These are phyloP conservation scores for Aspergillus pseudonomiae DNA, from an alignment of 2,329 filamentous ascomycete genomes.

Conservation along the genomic window DNA sequence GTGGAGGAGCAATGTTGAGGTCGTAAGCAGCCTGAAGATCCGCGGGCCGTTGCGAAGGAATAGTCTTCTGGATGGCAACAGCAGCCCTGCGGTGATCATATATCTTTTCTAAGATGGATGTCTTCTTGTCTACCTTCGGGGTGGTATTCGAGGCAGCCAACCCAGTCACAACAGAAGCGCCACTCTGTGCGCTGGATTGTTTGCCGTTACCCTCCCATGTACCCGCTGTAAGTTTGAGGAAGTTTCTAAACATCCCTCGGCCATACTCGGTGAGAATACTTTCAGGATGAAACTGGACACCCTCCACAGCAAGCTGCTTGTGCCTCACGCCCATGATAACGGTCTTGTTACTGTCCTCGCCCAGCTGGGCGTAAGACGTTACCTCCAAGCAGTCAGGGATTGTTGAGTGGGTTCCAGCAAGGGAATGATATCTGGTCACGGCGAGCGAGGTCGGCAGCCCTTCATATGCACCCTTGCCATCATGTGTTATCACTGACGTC, in stretches of 20 bases:
- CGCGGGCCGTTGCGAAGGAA: slow-evolving; percentile 79
- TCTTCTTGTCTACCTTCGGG: slow-evolving; percentile 59
- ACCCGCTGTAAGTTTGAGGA: slow-evolving; percentile 81
- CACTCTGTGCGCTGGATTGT: slow-evolving; percentile 27
- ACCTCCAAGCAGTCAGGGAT: slow-evolving; percentile 85
- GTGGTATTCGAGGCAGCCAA: slow-evolving; percentile 22
- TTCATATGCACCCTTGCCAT: slow-evolving; percentile 87
- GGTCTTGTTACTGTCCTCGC: slow-evolving; percentile 72
- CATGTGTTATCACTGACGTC: slow-evolving; percentile 87
- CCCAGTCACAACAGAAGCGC: slow-evolving; percentile 16
- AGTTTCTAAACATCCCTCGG: slow-evolving; percentile 88
- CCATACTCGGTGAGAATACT: slow-evolving; percentile 93
- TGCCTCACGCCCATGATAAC: slow-evolving; percentile 97
- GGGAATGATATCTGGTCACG: slow-evolving; percentile 93
- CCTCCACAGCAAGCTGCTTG: slow-evolving; percentile 87
- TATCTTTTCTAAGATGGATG: slow-evolving; percentile 88
- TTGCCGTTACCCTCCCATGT: slow-evolving; percentile 83
- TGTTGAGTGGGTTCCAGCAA: slow-evolving; percentile 87
- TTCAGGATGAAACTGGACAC: slow-evolving; percentile 96
- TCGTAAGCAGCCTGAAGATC: slow-evolving; percentile 88
- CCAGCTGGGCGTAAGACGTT: slow-evolving; percentile 80
- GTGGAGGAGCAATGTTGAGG: slow-evolving; percentile 80
- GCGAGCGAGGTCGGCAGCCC: slow-evolving; percentile 78
- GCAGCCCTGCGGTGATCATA: slow-evolving; percentile 77
- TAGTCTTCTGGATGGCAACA: slow-evolving; percentile 77